phyloP scores from a whole-genome alignment of 257 asterid species.

The Solanum paucissectum region DNA sequence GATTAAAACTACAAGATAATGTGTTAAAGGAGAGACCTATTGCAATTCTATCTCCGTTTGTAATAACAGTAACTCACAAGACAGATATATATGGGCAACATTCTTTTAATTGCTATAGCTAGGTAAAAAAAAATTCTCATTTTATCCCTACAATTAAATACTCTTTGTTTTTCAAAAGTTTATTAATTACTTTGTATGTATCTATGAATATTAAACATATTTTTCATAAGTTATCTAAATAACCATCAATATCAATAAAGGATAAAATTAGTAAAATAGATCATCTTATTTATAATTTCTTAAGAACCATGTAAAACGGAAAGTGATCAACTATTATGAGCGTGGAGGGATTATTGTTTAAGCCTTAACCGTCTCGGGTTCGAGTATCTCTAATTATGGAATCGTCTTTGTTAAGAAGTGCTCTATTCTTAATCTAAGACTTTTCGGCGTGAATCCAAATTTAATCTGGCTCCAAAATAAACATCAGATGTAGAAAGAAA shows the following conservation, averaged over 20 bases:
- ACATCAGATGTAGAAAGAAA: neutral
- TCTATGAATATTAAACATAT: neutral
- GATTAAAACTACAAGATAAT: neutral
- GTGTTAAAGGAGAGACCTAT: neutral
- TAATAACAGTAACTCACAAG: too few species aligned
- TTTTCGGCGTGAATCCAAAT: neutral
- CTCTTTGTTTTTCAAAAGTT: too few species aligned
- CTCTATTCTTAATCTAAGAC: too few species aligned
- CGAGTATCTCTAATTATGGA: too few species aligned
- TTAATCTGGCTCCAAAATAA: neutral
- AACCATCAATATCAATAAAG: neutral
- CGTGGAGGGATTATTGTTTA: neutral
- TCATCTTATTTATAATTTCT: neutral
- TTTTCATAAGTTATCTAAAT: too few species aligned
- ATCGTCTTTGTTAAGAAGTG: neutral
- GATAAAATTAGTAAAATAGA: neutral
- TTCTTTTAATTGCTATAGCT: too few species aligned
- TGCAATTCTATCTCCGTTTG: neutral
- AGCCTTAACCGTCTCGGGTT: neutral
- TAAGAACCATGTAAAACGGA: too few species aligned
- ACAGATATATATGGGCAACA: neutral
- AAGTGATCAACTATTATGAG: neutral
- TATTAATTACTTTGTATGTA: neutral
- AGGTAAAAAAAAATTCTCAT: too few species aligned
- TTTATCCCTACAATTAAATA: neutral